Evolutionary conservation across 208 protist genomes (phyloP), one percentile per base, ranked within the genome.

Genomic region (Phytomonas serpens): DNA sequence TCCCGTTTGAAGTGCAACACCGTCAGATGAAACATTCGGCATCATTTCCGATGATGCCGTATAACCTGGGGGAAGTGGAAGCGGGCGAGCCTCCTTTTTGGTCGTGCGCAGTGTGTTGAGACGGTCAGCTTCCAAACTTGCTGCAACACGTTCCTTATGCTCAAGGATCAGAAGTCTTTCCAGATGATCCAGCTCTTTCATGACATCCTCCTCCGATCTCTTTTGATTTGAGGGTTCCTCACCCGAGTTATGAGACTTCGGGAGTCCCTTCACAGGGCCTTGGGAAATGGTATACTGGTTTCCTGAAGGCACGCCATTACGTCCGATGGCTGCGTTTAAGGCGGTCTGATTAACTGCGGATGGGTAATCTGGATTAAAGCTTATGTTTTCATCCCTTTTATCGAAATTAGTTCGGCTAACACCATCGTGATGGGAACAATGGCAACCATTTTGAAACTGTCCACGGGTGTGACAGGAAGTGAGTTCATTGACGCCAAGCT

Each of bases 111-210:
- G 62, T 0, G 77, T 72, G 29, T 69, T 72, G 16, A 89, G 72
- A 4, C 75, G 77, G 40, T 93, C 81, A 61, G 82, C 80, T 40
- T 93, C 90, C 69, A 93, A 57, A 9, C 83, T 71, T 1, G 82
- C 83, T 67, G 84, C 81, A 51, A 89, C 86, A 29, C 90, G 87
- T 0, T 88, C 82, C 75, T 91, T 93, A 80, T 96, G 88, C 78
- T 96, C 90, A n/a, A 89, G 64, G 68, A 96, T 90, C 27, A 96
- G 87, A 63, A 96, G 81, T 11, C 88, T 82, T 79, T 96, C 88
- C 61, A 96, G 87, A n/a, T 83, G 84, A 67, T 96, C 88, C 13
- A 96, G 80, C 51, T 95, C 88, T 14, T 85, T 78, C 76, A 80
- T 76, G 64, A 83, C 86, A 57, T 57, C 47, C 47, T 57, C 47